Evolutionary conservation across 148 eudicot genomes (phyloP).

Genomic region (Hydrangea macrophylla): DNA sequence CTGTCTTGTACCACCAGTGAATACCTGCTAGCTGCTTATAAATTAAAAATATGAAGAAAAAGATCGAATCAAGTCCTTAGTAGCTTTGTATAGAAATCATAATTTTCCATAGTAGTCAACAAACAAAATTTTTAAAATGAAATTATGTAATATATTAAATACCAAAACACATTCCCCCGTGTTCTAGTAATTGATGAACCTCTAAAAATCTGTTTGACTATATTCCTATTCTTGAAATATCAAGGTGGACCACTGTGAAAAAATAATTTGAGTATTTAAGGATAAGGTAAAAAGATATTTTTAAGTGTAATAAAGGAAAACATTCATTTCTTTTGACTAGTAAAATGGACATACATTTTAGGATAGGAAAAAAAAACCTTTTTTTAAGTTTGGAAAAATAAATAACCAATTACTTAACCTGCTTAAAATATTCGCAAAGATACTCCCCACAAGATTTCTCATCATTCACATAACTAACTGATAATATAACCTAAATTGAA

Average conservation of each 20-base stretch:
- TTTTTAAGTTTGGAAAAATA: too few relatives aligned
- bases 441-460: neutral
- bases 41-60: constrained; percentile 18
- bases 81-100: neutral
- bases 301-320: too few relatives aligned
- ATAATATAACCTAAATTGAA: neutral
- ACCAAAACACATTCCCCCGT: too few relatives aligned
- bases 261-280: too few relatives aligned
- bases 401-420: neutral
- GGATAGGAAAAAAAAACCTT: too few relatives aligned
- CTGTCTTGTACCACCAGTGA: constrained; percentile 96
- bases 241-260: too few relatives aligned
- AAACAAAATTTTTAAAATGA: neutral
- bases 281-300: too few relatives aligned
- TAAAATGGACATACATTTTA: too few relatives aligned
- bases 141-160: neutral
- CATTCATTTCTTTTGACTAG: too few relatives aligned
- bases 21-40: constrained; percentile 70
- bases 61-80: constrained; percentile 3
- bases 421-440: neutral
- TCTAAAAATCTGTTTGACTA: too few relatives aligned
- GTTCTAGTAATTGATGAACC: too few relatives aligned
- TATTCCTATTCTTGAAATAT: too few relatives aligned
- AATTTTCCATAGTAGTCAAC: neutral
- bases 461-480: neutral